These are phyloP conservation scores for Mycena indigotica DNA, from an alignment of 768 basidiomycete genomes.

Conservation along the genomic window DNA sequence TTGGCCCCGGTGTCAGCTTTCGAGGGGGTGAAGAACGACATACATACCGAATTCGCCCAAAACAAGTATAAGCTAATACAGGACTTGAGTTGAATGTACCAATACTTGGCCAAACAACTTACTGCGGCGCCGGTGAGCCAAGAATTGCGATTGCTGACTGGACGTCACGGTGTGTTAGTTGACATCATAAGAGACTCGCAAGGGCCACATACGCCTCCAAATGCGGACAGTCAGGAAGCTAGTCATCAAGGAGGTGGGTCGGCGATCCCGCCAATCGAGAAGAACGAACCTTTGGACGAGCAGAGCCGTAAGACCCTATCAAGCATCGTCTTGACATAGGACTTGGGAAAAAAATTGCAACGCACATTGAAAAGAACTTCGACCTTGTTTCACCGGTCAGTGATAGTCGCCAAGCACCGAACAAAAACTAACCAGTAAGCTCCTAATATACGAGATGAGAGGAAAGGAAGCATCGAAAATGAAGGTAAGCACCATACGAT, in stretches of 20 bases:
- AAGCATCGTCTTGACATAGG: conserved; percentile 3
- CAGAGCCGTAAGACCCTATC: conserved; percentile 47
- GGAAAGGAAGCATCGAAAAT: not conserved
- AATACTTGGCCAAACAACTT: conserved; percentile 16
- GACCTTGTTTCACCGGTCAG: conserved; percentile 30
- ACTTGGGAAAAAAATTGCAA: not conserved
- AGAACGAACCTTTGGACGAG: conserved; percentile 46
- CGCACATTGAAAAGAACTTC: conserved; percentile 54
- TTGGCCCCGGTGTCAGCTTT: conserved; percentile 11
- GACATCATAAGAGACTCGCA: not conserved
- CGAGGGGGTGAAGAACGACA: not conserved
- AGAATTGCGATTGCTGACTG: conserved; percentile 48
- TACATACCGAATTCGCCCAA: conserved; percentile 43
- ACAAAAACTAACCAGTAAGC: conserved; percentile 34
- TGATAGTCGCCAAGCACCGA: not conserved
- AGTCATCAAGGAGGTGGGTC: conserved; percentile 1
- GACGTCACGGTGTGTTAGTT: conserved; percentile 3
- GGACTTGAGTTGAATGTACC: not conserved
- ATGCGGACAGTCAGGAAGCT: conserved; percentile 50
- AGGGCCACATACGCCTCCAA: conserved; percentile 43
- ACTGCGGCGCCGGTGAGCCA: conserved; percentile 38
- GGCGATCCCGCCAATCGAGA: conserved; percentile 4
- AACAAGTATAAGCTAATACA: conserved; percentile 33
- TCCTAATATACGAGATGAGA: conserved; percentile 28
- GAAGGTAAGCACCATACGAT: conserved; percentile 43